Evolutionary conservation across 768 basidiomycete species (phyloP), one percentile per base, ranked within the genome.

Genomic region (Saitozyma sp.): DNA sequence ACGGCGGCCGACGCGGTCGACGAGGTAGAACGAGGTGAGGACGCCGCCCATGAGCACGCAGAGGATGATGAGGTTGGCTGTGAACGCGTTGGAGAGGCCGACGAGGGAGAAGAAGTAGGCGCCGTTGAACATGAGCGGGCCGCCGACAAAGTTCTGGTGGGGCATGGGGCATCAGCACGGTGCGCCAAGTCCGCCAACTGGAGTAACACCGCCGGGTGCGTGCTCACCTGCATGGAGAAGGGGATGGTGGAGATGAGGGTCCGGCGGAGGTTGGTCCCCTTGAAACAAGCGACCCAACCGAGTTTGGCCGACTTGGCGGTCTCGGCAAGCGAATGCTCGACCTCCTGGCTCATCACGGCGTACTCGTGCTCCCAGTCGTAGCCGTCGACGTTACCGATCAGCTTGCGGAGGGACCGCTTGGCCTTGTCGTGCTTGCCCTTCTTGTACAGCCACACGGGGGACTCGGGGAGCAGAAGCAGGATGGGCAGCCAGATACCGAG

Each of bases 291-390:
- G 45, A 59, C 9, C 62, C 49, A 50, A 45, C 14, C 20, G 52
- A 38, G 50, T 8, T 39, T 16, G 42, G 52, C 48, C 11, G 29
- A 42, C 45, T 53, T n/a, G 11, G 42, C 55, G n/a, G 62, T 17
- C 19, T 51, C 8, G 9, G 14, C 38, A 5, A 48, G 29, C 9
- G 63, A 65, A 3, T 11, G 10, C 38, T 55, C 54, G 43, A 65
- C 59, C 38, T 66, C 65, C 49, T 62, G 58, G 56, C 55, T 53
- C 9, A 71, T 42, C 46, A 68, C 63, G 8, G 61, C 62, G 51
- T 66, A 71, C 49, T 71, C 64, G 51, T 61, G 51, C 16, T 67
- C 70, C 40, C 58, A 46, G 54, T 71, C 66, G 41, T 66, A 71
- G 11, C 66, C 70, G 8, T 56, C 61, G 37, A 71, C 61, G 17